phyloP scores from a whole-genome alignment of 2,329 filamentous ascomycete genomes.

The Fusarium metavorans region DNA sequence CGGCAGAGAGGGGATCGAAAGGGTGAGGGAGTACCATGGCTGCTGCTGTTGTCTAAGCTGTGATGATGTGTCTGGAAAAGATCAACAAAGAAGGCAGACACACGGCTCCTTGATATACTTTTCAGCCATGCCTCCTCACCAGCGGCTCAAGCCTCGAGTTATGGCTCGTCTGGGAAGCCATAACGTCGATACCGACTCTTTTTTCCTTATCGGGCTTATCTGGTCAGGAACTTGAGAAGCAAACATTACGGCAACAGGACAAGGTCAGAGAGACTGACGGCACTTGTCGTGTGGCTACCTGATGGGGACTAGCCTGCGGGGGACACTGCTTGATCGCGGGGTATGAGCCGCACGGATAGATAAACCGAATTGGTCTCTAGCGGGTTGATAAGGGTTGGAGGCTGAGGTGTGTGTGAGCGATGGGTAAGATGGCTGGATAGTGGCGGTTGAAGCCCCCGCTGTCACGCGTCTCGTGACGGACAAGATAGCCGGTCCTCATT shows the following conservation, averaged over 20 bases:
- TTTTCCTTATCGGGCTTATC: conserved; percentile 33
- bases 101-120: conserved; percentile 28
- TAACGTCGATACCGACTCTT: conserved; percentile 34
- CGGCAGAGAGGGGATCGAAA: conserved; percentile 65
- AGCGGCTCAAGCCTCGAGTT: not conserved
- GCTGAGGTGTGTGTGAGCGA: not conserved
- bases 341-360: conserved; percentile 37
- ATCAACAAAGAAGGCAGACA: not conserved
- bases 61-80: not conserved
- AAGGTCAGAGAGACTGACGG: not conserved
- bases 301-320: conserved; percentile 14
- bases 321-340: conserved; percentile 12
- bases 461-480: not conserved
- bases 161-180: conserved; percentile 15
- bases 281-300: conserved; percentile 1
- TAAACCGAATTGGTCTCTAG: conserved; percentile 35
- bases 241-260: not conserved
- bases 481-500: not conserved
- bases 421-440: not conserved
- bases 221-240: not conserved
- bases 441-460: not conserved
- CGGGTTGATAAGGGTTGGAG: conserved; percentile 1
- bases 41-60: not conserved
- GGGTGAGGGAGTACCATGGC: conserved; percentile 39
- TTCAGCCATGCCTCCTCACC: not conserved